A percentile compares a stretch with the other conserved stretches of the same genome.
Conservation (phyloP, 2,329 filamentous ascomycete species). For the Colletotrichum plurivorum region DNA sequence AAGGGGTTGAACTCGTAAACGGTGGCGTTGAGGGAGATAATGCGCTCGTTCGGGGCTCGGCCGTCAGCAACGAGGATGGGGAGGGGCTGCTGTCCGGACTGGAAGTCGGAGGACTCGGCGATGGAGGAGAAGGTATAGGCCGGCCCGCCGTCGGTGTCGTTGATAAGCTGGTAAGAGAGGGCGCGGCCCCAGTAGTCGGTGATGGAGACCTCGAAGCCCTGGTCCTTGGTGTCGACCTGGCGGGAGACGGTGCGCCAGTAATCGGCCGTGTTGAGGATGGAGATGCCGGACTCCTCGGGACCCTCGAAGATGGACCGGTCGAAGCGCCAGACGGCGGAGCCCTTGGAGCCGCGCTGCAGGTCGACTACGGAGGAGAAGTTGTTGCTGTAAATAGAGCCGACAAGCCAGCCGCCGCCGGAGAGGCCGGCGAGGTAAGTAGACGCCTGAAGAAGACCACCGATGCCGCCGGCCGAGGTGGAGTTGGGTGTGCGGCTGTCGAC, state of each 20-base stretch:
- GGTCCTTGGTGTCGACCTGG: conserved; percentile 54
- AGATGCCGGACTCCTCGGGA: conserved; percentile 53
- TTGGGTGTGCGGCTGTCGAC: conserved; percentile 81
- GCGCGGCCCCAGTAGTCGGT: conserved; percentile 94
- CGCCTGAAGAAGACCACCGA: conserved; percentile 86
- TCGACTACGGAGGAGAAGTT: conserved; percentile 81
- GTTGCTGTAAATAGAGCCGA: conserved; percentile 87
- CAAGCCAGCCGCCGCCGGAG: conserved; percentile 87
- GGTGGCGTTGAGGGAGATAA: conserved; percentile 69
- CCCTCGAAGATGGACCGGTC: conserved; percentile 58
- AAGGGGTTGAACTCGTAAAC: conserved; percentile 77
- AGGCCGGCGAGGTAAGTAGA: conserved; percentile 86
- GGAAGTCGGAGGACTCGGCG: conserved; percentile 57
- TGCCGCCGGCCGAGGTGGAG: conserved; percentile 72
- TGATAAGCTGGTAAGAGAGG: conserved; percentile 88
- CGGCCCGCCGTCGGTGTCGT: conserved; percentile 80
- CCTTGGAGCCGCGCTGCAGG: conserved; percentile 62
- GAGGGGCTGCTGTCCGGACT: conserved; percentile 59
- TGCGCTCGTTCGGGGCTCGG: conserved; percentile 58
- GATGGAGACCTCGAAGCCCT: conserved; percentile 71
- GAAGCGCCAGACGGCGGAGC: conserved; percentile 56
- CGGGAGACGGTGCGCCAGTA: conserved; percentile 56
- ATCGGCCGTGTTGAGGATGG: conserved; percentile 45
- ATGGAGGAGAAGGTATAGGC: conserved; percentile 85
- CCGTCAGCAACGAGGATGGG: conserved; percentile 66